These are phyloP conservation scores for Ormosia emarginata DNA, from an alignment of 306 rosid species.

Conservation along the genomic window DNA sequence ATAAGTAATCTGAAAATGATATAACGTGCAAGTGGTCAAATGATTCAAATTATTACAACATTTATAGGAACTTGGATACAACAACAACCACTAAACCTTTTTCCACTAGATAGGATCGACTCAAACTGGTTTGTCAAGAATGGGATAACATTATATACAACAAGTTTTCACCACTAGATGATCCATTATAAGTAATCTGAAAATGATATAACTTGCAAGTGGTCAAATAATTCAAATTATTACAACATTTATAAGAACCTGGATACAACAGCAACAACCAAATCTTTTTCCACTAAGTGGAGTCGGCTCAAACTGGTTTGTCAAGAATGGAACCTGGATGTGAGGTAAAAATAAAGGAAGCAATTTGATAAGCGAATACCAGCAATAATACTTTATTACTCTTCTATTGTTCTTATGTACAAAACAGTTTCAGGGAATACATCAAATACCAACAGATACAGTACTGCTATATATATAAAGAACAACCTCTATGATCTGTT, in stretches of 20 bases:
- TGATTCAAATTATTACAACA: slow-evolving; percentile 15
- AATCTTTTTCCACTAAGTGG: too few species aligned
- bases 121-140: too few species aligned
- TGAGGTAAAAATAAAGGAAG: slow-evolving; percentile 2
- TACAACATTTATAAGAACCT: slow-evolving; percentile 11
- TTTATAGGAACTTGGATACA: not conserved
- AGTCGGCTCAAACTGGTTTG: too few species aligned
- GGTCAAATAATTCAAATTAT: slow-evolving; percentile 19
- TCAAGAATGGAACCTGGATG: slow-evolving; percentile 8
- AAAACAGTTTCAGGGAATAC: slow-evolving; percentile 20
- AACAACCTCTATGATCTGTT: slow-evolving; percentile 34
- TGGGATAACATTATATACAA: not conserved
- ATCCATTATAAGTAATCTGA: slow-evolving; percentile 1
- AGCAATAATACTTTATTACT: not conserved
- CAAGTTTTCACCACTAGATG: not conserved
- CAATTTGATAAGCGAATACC: not conserved
- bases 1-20: slow-evolving; percentile 7
- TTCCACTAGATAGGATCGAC: too few species aligned
- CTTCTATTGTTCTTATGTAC: slow-evolving; percentile 18
- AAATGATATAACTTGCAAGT: slow-evolving; percentile 13
- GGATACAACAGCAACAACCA: too few species aligned
- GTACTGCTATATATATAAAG: not conserved
- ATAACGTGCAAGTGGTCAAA: slow-evolving; percentile 5
- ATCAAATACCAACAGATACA: slow-evolving; percentile 23
- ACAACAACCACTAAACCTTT: too few species aligned